Evolutionary conservation across 1,139 yeast species (phyloP), one percentile per base, ranked within the genome.

Genomic region (Candida dubliniensis): DNA sequence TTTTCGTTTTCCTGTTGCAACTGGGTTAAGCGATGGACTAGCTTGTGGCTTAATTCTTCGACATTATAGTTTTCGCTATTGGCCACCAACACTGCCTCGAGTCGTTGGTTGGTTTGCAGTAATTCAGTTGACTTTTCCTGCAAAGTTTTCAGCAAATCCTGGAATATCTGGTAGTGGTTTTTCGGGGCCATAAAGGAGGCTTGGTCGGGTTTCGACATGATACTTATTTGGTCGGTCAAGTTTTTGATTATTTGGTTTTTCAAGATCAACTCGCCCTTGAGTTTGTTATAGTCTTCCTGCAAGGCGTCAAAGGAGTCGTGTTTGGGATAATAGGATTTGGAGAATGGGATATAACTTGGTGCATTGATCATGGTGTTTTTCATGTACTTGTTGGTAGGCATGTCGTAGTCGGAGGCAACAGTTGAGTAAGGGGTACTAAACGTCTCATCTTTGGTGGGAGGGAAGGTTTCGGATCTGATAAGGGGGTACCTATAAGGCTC

Each of bases 11-110:
- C 96, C 38, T 74, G 74, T 23, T 81, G 80, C 50, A 89, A 67
- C 46, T 75, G 66, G 47, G 79, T 78, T 49, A 90, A 59, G 50
- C 88, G 82, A 41, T 77, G 74, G 41, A 88, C 71, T 45, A 87
- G 79, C 53, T 86, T 84, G 59, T 89, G 96, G 8, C 93, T 82
- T 41, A 88, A 65, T 51, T 87, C 93, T 53, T 85, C 81, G 39
- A 82, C 87, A 56, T 88, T 95, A 55, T 76, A 82, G 44, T 31
- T 37, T 24, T 31, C 38, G 23, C 40, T 33, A 12, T 60, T 47
- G 31, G 69, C 60, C 11, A 67, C 69, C 32, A 84, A 58, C n/a
- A 86, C 55, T 13, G 86, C 76, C 55, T 87, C 95, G 41, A 87
- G 66, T 51, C 86, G 71, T 25, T 67, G 58, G 49, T 82, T 84